Evolutionary conservation across 2,329 filamentous ascomycete species (phyloP).

Genomic region (Fusarium setosum): DNA sequence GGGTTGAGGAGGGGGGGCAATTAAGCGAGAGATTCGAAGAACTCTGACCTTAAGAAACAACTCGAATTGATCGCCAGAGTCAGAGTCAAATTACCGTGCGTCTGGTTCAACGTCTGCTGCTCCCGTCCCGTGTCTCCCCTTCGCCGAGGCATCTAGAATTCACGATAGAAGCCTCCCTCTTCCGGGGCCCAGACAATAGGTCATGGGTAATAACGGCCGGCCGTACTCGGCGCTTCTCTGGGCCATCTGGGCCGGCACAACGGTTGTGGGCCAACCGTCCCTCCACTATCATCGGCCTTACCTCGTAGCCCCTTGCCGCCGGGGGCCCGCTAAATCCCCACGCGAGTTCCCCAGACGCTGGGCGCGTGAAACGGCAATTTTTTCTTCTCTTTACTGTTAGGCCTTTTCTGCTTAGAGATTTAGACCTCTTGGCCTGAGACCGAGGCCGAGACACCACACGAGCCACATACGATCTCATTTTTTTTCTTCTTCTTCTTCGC

Average conservation of each 20-base stretch:
- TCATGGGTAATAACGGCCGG: constrained; percentile 40
- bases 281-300: constrained; percentile 44
- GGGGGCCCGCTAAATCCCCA: constrained; percentile 36
- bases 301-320: constrained; percentile 43
- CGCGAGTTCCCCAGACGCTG: constrained; percentile 47
- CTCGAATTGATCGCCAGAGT: neutral
- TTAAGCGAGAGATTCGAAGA: neutral
- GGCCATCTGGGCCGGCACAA: constrained; percentile 23
- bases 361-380: constrained; percentile 26
- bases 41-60: neutral
- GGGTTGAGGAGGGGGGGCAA: no score
- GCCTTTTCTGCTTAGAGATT: neutral
- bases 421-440: constrained; percentile 10
- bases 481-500: no score
- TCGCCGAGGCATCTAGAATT: constrained; percentile 25
- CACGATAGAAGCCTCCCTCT: constrained; percentile 4
- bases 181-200: no score
- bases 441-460: constrained; percentile 17
- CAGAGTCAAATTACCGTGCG: constrained; percentile 12
- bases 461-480: neutral
- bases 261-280: constrained; percentile 40
- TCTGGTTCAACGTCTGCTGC: constrained; percentile 14
- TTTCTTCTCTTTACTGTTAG: constrained; percentile 6
- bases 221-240: constrained; percentile 52
- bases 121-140: neutral